Conservation (phyloP, 257 asterid genomes). For the Capsicum baccatum region DNA sequence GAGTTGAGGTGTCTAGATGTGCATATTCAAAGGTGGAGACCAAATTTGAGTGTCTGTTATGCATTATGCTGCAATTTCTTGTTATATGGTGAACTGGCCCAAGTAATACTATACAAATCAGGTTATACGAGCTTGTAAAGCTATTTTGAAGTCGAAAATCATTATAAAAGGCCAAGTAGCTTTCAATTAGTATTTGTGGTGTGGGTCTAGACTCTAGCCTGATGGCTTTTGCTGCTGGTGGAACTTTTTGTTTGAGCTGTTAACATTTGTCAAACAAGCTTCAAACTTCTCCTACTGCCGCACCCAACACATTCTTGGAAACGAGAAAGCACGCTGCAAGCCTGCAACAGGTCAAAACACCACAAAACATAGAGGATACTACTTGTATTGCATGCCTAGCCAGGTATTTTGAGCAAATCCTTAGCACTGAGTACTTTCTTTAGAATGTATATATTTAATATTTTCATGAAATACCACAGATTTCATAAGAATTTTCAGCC, state of each 20-base stretch:
- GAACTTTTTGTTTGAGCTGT: neutral
- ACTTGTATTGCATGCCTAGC: neutral
- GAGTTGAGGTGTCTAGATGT: neutral
- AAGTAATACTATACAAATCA: neutral
- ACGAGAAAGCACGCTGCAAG: neutral
- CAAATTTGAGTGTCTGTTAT: neutral
- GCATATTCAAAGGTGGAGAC: neutral
- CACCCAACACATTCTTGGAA: neutral
- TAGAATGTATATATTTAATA: neutral
- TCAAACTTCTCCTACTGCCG: neutral
- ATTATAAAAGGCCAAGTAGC: neutral
- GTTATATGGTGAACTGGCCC: neutral
- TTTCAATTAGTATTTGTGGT: neutral
- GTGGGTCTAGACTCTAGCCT: neutral
- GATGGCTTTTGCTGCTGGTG: neutral
- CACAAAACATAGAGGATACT: neutral
- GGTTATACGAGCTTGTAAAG: neutral
- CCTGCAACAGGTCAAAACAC: neutral
- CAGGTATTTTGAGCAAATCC: neutral
- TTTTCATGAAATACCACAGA: neutral
- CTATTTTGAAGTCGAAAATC: slow-evolving; percentile 3
- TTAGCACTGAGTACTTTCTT: neutral
- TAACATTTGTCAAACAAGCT: neutral
- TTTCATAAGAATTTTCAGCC: neutral
- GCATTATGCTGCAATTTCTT: neutral